These are phyloP conservation scores for Fonsecaea monophora DNA, from an alignment of 2,329 filamentous ascomycete genomes.

Conservation along the genomic window DNA sequence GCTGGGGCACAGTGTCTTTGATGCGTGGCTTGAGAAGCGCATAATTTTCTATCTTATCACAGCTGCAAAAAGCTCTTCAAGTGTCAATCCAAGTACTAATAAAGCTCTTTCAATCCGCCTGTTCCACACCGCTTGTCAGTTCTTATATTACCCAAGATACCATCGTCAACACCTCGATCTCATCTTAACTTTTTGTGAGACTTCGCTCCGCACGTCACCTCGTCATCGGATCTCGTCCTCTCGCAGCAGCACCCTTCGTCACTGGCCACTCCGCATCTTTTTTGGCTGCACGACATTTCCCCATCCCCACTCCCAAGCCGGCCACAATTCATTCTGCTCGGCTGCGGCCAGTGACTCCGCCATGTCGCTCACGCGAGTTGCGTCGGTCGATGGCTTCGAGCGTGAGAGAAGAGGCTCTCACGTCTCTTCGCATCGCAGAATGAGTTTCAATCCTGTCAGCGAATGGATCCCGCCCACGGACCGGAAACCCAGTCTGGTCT, in stretches of 20 bases:
- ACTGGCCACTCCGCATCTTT: slow-evolving; percentile 27
- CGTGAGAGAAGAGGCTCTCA: slow-evolving; percentile 43
- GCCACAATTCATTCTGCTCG: slow-evolving; percentile 10
- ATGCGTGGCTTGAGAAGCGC: slow-evolving; percentile 8
- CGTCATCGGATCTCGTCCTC: slow-evolving; percentile 8
- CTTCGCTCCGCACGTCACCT: slow-evolving; percentile 12
- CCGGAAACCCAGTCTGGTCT: slow-evolving; percentile 39
- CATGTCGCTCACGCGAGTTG: slow-evolving; percentile 53
- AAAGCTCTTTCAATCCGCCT: not conserved
- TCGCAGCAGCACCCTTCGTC: not conserved
- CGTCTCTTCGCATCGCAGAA: slow-evolving; percentile 45
- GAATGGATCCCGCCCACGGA: slow-evolving; percentile 48
- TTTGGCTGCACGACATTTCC: slow-evolving; percentile 18
- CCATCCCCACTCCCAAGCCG: slow-evolving; percentile 8
- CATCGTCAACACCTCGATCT: slow-evolving; percentile 2
- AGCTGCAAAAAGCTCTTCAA: slow-evolving; percentile 5
- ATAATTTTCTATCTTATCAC: slow-evolving; percentile 21
- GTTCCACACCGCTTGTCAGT: not conserved
- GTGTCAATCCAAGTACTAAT: not conserved
- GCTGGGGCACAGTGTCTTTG: not conserved
- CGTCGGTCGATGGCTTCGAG: slow-evolving; percentile 54
- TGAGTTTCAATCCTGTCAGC: slow-evolving; percentile 53
- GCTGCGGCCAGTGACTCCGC: slow-evolving; percentile 23
- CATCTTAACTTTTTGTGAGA: not conserved
- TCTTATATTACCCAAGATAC: not conserved